Conservation (phyloP, 768 basidiomycete species). For the Cystobasidiopsis lactophilus region DNA sequence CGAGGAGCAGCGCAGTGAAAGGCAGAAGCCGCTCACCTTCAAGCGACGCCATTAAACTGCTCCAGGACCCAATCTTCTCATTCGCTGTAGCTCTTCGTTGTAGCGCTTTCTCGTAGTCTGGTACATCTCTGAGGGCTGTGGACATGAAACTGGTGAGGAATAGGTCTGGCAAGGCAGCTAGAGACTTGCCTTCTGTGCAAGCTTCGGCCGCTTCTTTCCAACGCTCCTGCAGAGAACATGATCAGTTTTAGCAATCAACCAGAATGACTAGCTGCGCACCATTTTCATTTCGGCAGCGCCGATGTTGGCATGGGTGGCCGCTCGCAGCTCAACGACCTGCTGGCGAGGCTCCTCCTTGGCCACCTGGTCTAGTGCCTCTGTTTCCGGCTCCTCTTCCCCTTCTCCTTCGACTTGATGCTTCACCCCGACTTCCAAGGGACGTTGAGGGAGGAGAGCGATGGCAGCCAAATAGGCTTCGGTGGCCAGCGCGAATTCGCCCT, state of each 20-base stretch:
- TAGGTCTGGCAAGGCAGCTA: slow-evolving; percentile 10
- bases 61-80: slow-evolving; percentile 59
- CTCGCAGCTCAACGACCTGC: slow-evolving; percentile 10
- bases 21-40: slow-evolving; percentile 38
- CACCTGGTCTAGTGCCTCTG: not conserved
- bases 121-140: slow-evolving; percentile 64
- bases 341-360: slow-evolving; percentile 5
- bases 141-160: slow-evolving; percentile 4
- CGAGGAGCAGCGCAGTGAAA: not conserved
- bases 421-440: too few species aligned
- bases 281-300: slow-evolving; percentile 16
- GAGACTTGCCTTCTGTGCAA: slow-evolving; percentile 43
- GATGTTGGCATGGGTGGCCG: slow-evolving; percentile 14
- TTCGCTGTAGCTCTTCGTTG: slow-evolving; percentile 74
- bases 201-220: slow-evolving; percentile 50
- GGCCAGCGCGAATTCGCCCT: too few species aligned
- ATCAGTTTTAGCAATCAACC: not conserved
- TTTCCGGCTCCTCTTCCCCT: not conserved
- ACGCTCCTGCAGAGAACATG: slow-evolving; percentile 11
- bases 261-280: slow-evolving; percentile 1
- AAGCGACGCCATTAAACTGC: slow-evolving; percentile 54
- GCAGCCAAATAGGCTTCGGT: too few species aligned
- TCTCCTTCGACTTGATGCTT: not conserved
- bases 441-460: too few species aligned
- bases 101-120: slow-evolving; percentile 62